These are phyloP conservation scores for Solanum lycopersicoides DNA, from an alignment of 257 asterid species.

Conservation along the genomic window DNA sequence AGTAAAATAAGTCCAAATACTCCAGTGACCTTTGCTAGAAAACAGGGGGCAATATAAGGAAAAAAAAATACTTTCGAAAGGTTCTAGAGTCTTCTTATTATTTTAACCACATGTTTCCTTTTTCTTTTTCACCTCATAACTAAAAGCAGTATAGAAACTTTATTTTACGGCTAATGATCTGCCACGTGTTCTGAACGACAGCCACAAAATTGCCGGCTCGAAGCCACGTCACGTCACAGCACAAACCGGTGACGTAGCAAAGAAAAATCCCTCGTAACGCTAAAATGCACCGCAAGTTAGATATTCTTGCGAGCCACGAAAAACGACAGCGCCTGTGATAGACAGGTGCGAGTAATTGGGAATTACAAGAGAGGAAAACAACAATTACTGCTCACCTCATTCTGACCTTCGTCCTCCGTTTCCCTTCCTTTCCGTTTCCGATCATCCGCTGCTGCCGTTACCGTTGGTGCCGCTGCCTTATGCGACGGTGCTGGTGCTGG, in stretches of 20 bases:
- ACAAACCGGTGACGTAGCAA: neutral
- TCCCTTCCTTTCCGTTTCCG: constrained; percentile 63
- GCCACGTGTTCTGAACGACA: neutral
- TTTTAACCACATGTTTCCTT: neutral
- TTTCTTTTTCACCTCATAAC: neutral
- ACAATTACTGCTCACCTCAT: constrained; percentile 39
- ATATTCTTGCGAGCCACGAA: neutral
- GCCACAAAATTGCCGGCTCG: neutral
- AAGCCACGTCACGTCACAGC: neutral
- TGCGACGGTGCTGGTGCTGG: neutral
- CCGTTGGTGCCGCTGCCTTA: neutral
- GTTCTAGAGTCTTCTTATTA: neutral
- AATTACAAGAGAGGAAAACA: neutral
- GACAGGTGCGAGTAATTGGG: neutral
- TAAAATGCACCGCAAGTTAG: neutral
- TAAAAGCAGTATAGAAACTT: neutral
- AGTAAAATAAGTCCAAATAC: neutral
- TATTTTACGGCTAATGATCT: neutral
- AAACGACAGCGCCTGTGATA: neutral
- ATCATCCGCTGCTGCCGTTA: constrained; percentile 7
- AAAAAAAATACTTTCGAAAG: neutral
- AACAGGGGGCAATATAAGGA: neutral
- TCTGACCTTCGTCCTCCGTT: constrained; percentile 44
- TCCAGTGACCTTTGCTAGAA: neutral
- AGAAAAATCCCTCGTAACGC: neutral